These are phyloP conservation scores for Halocafeteria seosinensis DNA, from an alignment of 108 stramenopile species.

Conservation along the genomic window DNA sequence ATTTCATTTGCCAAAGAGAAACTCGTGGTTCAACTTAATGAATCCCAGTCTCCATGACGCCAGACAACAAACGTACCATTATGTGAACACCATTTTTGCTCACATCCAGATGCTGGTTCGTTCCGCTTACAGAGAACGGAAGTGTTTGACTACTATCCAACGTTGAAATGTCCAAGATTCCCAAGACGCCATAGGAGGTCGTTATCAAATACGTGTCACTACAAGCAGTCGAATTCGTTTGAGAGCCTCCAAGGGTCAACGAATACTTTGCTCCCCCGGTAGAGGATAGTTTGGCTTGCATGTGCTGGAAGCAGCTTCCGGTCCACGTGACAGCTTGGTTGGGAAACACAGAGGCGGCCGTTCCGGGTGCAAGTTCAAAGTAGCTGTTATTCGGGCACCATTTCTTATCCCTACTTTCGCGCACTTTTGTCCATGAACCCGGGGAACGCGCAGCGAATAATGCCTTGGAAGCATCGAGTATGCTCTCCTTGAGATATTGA, in stretches of 20 bases:
- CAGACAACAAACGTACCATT: too few species aligned
- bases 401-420: too few species aligned
- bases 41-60: too few species aligned
- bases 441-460: too few species aligned
- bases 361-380: background rate
- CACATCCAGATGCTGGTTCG: background rate
- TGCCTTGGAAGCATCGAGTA: too few species aligned
- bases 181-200: background rate
- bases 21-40: too few species aligned
- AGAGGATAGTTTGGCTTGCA: background rate
- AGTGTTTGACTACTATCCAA: too few species aligned
- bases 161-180: background rate
- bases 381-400: too few species aligned
- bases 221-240: background rate
- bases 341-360: background rate
- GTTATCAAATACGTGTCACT: background rate
- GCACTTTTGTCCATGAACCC: too few species aligned
- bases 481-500: too few species aligned
- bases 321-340: background rate
- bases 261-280: background rate
- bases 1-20: background rate
- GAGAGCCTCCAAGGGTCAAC: background rate
- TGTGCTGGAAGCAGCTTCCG: background rate
- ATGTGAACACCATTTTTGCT: background rate
- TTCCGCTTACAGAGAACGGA: background rate